Conservation (phyloP, 768 basidiomycete species). For the Mycena vulgaris region DNA sequence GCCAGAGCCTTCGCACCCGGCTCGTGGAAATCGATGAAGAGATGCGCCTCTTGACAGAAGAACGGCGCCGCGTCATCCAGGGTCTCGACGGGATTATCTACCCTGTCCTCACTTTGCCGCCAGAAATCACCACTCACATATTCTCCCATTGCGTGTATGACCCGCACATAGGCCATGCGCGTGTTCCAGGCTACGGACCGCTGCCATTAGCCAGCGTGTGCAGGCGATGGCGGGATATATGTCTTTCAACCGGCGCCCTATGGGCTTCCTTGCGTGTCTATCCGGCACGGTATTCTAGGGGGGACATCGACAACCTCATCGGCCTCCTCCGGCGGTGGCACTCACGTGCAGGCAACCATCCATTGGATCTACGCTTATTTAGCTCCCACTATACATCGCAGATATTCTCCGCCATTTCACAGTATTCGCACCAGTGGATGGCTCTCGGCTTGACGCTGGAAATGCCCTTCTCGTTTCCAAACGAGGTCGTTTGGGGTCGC, state of each 20-base stretch:
- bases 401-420: slow-evolving; percentile 3
- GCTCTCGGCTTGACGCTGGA: slow-evolving; percentile 6
- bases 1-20: slow-evolving; percentile 26
- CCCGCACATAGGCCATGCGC: slow-evolving; percentile 9
- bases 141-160: slow-evolving; percentile 16
- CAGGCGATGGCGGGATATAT: slow-evolving; percentile 21
- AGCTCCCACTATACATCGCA: not conserved
- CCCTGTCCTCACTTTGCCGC: slow-evolving; percentile 23
- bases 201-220: slow-evolving; percentile 21
- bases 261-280: slow-evolving; percentile 21
- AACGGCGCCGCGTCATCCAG: not conserved
- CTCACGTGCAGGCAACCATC: slow-evolving; percentile 13
- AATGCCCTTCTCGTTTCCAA: not conserved
- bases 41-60: not conserved
- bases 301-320: not conserved
- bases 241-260: not conserved
- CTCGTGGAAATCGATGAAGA: slow-evolving; percentile 21
- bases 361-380: not conserved
- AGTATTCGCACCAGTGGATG: not conserved
- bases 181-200: not conserved
- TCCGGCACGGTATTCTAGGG: not conserved
- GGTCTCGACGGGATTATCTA: slow-evolving; percentile 3
- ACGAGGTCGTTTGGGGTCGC: too few relatives aligned
- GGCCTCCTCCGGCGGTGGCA: slow-evolving; percentile 14
- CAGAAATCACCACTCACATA: slow-evolving; percentile 20